These are phyloP conservation scores for Ascodesmis nigricans DNA, from an alignment of 495 filamentous ascomycete genomes.

Conservation along the genomic window DNA sequence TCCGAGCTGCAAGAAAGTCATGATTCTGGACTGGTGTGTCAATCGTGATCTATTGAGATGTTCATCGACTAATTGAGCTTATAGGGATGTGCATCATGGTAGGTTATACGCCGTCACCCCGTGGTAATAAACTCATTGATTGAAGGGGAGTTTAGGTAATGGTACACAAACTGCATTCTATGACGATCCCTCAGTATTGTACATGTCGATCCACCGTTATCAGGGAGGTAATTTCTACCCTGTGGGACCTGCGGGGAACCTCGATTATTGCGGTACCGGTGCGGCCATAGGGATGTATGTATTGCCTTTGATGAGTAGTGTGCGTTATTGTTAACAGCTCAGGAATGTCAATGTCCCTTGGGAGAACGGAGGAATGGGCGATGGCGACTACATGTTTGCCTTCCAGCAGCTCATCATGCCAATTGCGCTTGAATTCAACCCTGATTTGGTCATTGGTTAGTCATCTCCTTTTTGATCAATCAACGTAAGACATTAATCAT, in stretches of 20 bases:
- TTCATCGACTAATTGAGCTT: slow-evolving; percentile 17
- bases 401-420: slow-evolving; percentile 98
- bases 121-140: background rate
- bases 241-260: slow-evolving; percentile 46
- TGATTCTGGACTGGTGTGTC: slow-evolving; percentile 81
- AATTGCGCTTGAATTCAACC: slow-evolving; percentile 75
- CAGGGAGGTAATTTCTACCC: slow-evolving; percentile 71
- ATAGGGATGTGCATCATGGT: slow-evolving; percentile 45
- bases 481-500: slow-evolving; percentile 7
- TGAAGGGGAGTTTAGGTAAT: slow-evolving; percentile 47
- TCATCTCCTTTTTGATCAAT: background rate
- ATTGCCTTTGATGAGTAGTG: slow-evolving; percentile 1
- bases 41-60: background rate
- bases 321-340: slow-evolving; percentile 2
- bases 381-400: slow-evolving; percentile 88
- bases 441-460: slow-evolving; percentile 70
- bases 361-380: slow-evolving; percentile 78
- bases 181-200: slow-evolving; percentile 79
- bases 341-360: slow-evolving; percentile 94
- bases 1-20: slow-evolving; percentile 64
- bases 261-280: slow-evolving; percentile 52
- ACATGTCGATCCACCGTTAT: slow-evolving; percentile 90
- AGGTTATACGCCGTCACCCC: slow-evolving; percentile 7
- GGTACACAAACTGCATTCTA: slow-evolving; percentile 95
- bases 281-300: slow-evolving; percentile 44